These are phyloP conservation scores for Xylariaceae sp. DNA, from an alignment of 2,329 filamentous ascomycete genomes.

Conservation along the genomic window DNA sequence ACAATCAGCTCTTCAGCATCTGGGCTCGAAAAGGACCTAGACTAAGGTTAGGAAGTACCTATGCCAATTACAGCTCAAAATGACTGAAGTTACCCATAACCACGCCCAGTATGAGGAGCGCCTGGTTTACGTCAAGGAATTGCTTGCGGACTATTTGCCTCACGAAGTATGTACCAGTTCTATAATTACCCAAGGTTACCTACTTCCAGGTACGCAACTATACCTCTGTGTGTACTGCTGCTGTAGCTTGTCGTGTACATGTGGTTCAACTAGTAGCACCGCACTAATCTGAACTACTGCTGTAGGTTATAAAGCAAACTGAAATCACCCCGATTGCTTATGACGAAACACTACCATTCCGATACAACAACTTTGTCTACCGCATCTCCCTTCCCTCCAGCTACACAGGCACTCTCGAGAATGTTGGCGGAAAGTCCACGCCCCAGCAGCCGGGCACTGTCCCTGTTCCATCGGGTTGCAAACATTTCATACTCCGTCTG, in stretches of 20 bases:
- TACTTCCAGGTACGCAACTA: conserved; percentile 4
- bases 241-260: too few species aligned
- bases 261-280: background rate
- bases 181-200: too few species aligned
- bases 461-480: conserved; percentile 4
- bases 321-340: conserved; percentile 7
- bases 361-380: conserved; percentile 7
- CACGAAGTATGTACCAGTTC: too few species aligned
- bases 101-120: conserved; percentile 3
- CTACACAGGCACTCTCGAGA: background rate
- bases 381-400: conserved; percentile 1
- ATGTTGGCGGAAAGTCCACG: background rate
- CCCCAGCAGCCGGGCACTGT: conserved; percentile 3
- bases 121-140: conserved; percentile 4
- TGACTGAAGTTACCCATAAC: conserved; percentile 3
- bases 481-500: conserved; percentile 4
- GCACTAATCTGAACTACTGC: background rate
- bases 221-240: too few species aligned
- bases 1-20: too few species aligned
- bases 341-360: conserved; percentile 2
- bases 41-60: too few species aligned
- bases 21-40: too few species aligned
- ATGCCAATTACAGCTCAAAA: background rate
- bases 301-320: conserved; percentile 3
- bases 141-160: conserved; percentile 7